A percentile compares a stretch with the other conserved stretches of the same genome.
Conservation (phyloP, 495 filamentous ascomycete genomes). For the Haplographium delicatum region DNA sequence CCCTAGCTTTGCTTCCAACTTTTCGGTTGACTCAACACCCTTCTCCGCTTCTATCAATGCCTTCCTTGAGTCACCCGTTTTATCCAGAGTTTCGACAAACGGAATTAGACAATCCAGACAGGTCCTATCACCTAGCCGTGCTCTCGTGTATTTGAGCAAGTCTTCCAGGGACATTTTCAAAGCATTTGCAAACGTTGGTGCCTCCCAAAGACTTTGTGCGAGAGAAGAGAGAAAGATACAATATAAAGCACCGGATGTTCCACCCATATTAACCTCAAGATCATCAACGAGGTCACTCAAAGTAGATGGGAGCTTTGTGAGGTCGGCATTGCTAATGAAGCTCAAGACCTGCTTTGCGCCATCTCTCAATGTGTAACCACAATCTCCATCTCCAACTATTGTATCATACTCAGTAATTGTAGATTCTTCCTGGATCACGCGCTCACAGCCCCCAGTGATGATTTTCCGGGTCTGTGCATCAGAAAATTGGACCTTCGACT, state of each 20-base stretch:
- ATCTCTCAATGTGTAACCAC: constrained; percentile 54
- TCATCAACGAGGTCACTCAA: constrained; percentile 51
- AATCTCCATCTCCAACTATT: constrained; percentile 61
- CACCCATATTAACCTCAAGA: constrained; percentile 52
- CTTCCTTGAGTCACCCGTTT: constrained; percentile 36
- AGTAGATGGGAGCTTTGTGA: constrained; percentile 37
- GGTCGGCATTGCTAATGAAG: constrained; percentile 9
- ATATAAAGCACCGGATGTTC: constrained; percentile 55
- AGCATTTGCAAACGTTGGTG: constrained; percentile 14
- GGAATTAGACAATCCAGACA: constrained; percentile 60
- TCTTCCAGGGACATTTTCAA: constrained; percentile 11
- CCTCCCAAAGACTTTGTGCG: constrained; percentile 41
- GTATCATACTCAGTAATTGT: constrained; percentile 57
- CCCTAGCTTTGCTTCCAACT: constrained; percentile 50
- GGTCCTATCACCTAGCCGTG: constrained; percentile 36
- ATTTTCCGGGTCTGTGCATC: constrained; percentile 16
- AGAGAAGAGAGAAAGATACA: constrained; percentile 55
- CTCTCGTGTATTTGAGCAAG: constrained; percentile 16
- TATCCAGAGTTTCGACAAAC: constrained; percentile 46
- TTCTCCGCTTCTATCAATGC: constrained; percentile 46
- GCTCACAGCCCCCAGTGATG: constrained; percentile 37
- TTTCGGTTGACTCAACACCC: constrained; percentile 49
- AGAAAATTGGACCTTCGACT: constrained; percentile 10
- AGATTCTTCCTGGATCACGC: constrained; percentile 48
- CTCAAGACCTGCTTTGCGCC: constrained; percentile 16